Conservation (phyloP, 108 stramenopile species). For the Fragilaria crotonensis region DNA sequence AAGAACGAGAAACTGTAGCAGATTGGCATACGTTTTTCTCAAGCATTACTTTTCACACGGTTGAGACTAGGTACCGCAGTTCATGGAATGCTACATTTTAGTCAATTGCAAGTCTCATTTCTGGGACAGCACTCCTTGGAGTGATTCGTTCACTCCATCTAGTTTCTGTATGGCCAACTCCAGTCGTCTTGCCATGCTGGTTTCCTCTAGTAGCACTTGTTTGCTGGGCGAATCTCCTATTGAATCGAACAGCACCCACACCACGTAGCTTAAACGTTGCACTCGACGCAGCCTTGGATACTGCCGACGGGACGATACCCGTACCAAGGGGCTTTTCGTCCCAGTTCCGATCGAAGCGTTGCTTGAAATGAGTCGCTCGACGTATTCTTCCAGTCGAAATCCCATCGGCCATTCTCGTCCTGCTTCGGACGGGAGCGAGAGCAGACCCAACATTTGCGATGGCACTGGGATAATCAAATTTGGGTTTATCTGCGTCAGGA, state of each 20-base stretch:
- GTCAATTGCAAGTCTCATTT: too few relatives aligned
- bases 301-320: background rate
- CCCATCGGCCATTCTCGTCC: background rate
- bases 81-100: too few relatives aligned
- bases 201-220: background rate
- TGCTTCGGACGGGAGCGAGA: background rate
- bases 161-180: background rate
- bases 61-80: too few relatives aligned
- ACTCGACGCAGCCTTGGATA: conserved; percentile 17
- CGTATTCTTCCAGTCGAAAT: background rate
- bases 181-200: background rate
- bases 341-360: conserved; percentile 12
- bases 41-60: too few relatives aligned
- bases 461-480: conserved; percentile 8
- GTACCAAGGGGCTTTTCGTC: conserved; percentile 19
- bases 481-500: conserved; percentile 6
- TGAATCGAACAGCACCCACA: conserved; percentile 15
- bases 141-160: background rate
- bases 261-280: conserved; percentile 12
- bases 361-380: background rate
- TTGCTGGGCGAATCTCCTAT: background rate
- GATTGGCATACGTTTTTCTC: too few relatives aligned
- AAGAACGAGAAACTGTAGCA: too few relatives aligned
- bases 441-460: conserved; percentile 15
- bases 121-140: too few relatives aligned